Percentiles rank a stretch among this genome's conserved stretches.
Conservation (phyloP, 768 basidiomycete species). For the Auricularia cornea region DNA sequence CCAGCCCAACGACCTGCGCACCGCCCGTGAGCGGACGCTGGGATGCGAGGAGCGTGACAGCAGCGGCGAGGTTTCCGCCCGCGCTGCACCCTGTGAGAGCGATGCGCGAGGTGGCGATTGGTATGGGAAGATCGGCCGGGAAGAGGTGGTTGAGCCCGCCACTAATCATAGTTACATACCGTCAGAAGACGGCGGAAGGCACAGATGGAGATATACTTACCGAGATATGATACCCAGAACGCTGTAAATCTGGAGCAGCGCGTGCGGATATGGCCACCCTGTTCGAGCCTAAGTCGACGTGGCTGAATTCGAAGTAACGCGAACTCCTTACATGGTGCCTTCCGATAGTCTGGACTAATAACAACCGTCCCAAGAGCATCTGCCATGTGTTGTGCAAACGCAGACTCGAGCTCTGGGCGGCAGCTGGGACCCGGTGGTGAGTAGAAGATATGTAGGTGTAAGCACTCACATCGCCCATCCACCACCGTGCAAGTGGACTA, state of each 20-base stretch:
- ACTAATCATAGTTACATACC: no score
- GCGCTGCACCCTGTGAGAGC: constrained; percentile 11
- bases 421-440: constrained; percentile 1
- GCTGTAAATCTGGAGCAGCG: constrained; percentile 7
- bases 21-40: constrained; percentile 6
- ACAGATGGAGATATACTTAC: neutral
- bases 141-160: constrained; percentile 7
- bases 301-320: neutral
- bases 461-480: constrained; percentile 15
- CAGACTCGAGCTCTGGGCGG: constrained; percentile 10
- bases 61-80: constrained; percentile 12
- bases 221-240: constrained; percentile 8
- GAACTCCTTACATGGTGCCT: constrained; percentile 9
- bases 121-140: neutral
- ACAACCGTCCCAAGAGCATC: constrained; percentile 7
- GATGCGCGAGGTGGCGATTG: constrained; percentile 6
- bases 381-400: constrained; percentile 8
- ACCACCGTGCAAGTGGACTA: constrained; percentile 10
- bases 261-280: constrained; percentile 11
- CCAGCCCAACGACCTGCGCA: constrained; percentile 4
- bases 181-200: no score
- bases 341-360: constrained; percentile 13
- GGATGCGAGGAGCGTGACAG: constrained; percentile 7
- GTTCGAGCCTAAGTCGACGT: neutral
- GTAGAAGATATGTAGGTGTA: neutral